Evolutionary conservation across 257 asterid species (phyloP), one percentile per base, ranked within the genome.

Genomic region (Handroanthus guayacan): DNA sequence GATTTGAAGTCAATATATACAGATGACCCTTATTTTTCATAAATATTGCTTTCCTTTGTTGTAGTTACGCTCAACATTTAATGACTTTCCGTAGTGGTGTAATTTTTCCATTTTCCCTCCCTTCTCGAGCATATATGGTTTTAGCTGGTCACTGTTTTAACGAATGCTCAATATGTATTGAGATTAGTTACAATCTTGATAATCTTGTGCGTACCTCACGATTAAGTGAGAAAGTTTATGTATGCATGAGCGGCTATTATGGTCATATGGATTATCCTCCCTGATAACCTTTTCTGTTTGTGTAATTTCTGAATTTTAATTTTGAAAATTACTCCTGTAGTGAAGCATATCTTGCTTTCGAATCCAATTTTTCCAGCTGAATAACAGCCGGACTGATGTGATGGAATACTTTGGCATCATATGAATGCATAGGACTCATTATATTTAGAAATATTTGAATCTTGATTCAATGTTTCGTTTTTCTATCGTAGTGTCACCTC

Each of bases 401-500:
- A 4, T 57, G 2, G 39, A 47, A 20, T 55, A 75, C 12, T 52
- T 72, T 37, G 48, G 43, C 56, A 64, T 71, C 41, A 38, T 70
- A 51, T 48, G n/a, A 52, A 25, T 25, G 62, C 38, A 20, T 16
- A 64, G 17, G 17, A 69, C 52, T 65, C 57, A 8, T 1, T 71
- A 38, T 50, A 56, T 62, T 6, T 78, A 13, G 38, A 79, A 70
- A 31, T 39, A 17, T 13, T 74, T 13, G 20, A 67, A 70, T 57
- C 55, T 78, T 80, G 51, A 70, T 67, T 75, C 18, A 2, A 77
- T 45, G 4, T 36, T 61, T 14, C 70, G 25, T 6, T 48, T 60
- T 55, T 81, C 31, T 9, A 64, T 85, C 56, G 6, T 82, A 92
- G 98, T 82, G 85, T 91, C 91, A 39, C 94, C 90, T 50, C 87